Evolutionary conservation across 2,329 filamentous ascomycete genomes (phyloP).

Genomic region (Penicillium sp.): DNA sequence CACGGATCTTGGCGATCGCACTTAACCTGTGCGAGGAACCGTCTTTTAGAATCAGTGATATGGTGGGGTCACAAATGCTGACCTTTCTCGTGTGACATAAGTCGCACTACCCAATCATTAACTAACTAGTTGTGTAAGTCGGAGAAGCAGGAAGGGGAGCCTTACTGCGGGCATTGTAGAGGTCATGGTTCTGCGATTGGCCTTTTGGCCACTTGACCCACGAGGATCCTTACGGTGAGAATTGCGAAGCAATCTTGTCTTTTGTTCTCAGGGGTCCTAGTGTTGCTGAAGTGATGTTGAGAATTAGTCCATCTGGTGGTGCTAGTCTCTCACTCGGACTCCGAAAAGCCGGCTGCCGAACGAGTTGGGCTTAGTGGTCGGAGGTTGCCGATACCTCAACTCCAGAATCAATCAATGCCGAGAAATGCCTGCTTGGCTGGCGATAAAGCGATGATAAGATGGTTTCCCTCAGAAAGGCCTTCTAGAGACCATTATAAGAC

Average conservation of each 20-base stretch:
- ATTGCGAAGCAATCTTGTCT: not conserved
- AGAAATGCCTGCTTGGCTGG: not conserved
- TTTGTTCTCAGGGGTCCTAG: no score
- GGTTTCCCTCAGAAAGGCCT: not conserved
- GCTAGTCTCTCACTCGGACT: slow-evolving; percentile 5
- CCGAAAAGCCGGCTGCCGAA: slow-evolving; percentile 21
- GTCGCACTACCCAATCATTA: slow-evolving; percentile 32
- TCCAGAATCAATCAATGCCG: not conserved
- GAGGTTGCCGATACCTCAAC: slow-evolving; percentile 2
- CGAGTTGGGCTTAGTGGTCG: slow-evolving; percentile 5
- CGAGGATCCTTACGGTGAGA: not conserved
- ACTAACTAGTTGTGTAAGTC: slow-evolving; percentile 1
- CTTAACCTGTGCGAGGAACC: slow-evolving; percentile 35
- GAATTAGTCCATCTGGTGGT: not conserved
- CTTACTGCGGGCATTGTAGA: slow-evolving; percentile 18
- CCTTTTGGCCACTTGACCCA: not conserved
- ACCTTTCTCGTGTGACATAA: slow-evolving; percentile 41
- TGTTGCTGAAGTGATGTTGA: no score
- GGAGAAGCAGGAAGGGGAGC: not conserved
- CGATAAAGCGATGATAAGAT: not conserved
- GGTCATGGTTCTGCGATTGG: not conserved
- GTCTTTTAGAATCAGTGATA: not conserved
- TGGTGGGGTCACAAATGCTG: not conserved
- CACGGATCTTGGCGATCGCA: slow-evolving; percentile 49
- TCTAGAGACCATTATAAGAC: not conserved